Percentiles rank a stretch among this genome's conserved stretches.
Evolutionary conservation across 192 early-diverging fungal species (phyloP).

Genomic region (Coemansia sp.): DNA sequence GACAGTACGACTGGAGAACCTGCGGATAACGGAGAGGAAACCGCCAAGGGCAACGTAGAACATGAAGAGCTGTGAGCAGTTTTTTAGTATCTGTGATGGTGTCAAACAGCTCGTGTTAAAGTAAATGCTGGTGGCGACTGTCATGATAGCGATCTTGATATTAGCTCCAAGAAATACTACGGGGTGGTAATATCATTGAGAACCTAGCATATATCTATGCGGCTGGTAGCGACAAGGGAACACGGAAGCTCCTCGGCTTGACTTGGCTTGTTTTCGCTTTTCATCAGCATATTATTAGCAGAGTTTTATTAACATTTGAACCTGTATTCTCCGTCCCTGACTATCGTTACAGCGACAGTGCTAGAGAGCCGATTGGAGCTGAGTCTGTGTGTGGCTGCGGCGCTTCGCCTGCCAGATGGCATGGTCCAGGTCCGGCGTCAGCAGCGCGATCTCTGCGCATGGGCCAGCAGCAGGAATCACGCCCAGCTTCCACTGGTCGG

Average conservation of each 20-base stretch:
- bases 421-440: conserved; percentile 44
- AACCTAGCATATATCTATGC: too few relatives aligned
- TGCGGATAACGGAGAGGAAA: neutral
- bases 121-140: too few relatives aligned
- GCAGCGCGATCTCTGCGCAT: conserved; percentile 19
- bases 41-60: conserved; percentile 9
- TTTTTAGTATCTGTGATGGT: neutral
- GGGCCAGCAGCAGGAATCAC: conserved; percentile 20
- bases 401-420: conserved; percentile 24
- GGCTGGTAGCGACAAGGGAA: too few relatives aligned
- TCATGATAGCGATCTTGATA: too few relatives aligned
- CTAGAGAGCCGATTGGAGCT: neutral
- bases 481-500: conserved; percentile 45
- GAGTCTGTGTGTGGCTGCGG: neutral
- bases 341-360: neutral
- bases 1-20: neutral
- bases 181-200: too few relatives aligned
- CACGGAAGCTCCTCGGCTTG: too few relatives aligned
- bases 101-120: too few relatives aligned
- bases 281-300: neutral
- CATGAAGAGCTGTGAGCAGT: conserved; percentile 32
- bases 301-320: too few relatives aligned
- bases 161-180: too few relatives aligned
- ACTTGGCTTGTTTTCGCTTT: neutral
- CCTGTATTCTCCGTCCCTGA: neutral